These are phyloP conservation scores for Cucurbita ficifolia DNA, from an alignment of 306 rosid species.

Conservation along the genomic window DNA sequence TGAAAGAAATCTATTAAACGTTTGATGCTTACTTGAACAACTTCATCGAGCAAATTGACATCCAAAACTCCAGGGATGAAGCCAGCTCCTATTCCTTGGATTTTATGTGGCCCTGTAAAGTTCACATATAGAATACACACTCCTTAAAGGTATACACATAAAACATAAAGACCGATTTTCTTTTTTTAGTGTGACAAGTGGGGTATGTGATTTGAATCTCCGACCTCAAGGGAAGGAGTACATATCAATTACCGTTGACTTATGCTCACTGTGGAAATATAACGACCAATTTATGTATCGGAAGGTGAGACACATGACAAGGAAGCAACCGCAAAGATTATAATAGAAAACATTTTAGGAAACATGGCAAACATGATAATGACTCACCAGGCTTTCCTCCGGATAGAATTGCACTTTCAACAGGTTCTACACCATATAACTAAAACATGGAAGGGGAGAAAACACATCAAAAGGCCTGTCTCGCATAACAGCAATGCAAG, in stretches of 20 bases:
- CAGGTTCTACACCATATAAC: conserved; percentile 80
- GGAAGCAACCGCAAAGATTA: neutral
- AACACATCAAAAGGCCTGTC: neutral
- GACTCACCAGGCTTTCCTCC: conserved; percentile 88
- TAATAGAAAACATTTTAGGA: neutral
- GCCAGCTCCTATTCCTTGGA: conserved; percentile 98
- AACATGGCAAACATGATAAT: neutral
- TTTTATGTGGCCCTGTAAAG: conserved; percentile 81
- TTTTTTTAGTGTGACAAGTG: too few species aligned
- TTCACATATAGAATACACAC: conserved; percentile 1
- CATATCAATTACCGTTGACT: too few species aligned
- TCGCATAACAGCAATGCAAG: neutral
- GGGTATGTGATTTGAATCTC: too few species aligned
- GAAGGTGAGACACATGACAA: neutral
- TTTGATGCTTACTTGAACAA: conserved; percentile 54
- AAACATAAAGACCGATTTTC: neutral
- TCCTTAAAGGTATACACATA: conserved; percentile 13
- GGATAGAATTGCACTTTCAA: conserved; percentile 74
- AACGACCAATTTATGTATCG: neutral
- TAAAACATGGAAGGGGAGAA: conserved; percentile 11
- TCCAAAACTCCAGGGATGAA: conserved; percentile 93
- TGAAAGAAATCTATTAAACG: neutral
- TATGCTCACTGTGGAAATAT: neutral
- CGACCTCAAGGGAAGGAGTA: too few species aligned
- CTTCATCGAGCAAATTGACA: conserved; percentile 51